Base-by-base conservation (phyloP, 495 filamentous ascomycete species). In the Parathielavia appendiculata region DNA sequence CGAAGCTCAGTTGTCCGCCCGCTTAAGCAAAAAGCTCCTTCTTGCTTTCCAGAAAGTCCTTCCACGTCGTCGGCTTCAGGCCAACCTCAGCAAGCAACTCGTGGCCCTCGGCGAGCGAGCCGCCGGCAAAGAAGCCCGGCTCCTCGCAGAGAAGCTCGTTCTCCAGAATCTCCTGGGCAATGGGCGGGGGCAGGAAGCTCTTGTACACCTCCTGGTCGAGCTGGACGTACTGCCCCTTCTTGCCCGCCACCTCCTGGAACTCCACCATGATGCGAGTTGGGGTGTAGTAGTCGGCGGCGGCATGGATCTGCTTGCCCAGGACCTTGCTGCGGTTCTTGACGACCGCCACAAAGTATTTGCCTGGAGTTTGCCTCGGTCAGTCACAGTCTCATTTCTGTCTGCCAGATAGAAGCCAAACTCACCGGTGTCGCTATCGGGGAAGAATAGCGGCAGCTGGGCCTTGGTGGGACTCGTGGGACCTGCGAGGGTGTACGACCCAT, bases 261-360 rank as follows among this genome's bases (percentile, higher is more conserved):
- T 76, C 77, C 14, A 66, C 68, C 45, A 79, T 58, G 22, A 64
- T 65, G 58, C 73, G 2, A 35, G 68, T 66, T 0, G 67, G 61
- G 32, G 46, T 71, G 44, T 78, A 80, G 7, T 75, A 49, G 11
- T 46, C 65, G 1, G 65, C 67, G 0, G 79, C 75, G 7, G 73
- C 73, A 38, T 45, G 66, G 53, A 83, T 69, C 3, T 62, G 72
- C 60, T 71, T 75, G 22, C 76, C 77, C n/a, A 70, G 67, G 61
- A 75, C 82, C 58, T 76, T 76, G 10, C 74, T 74, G 0, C 75
- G 75, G 17, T 77, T 67, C 16, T 71, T 72, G 2, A 82, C 66
- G 16, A 79, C 77, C 16, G 81, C 75, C 12, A 72, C 75, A 19
- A 81, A 68, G 58, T 73, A 83, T 56, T 83, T 82, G 2, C 79